A percentile compares a stretch with the other conserved stretches of the same genome.
phyloP scores from a whole-genome alignment of 345 rosid species.

The Eutrema yunnanense region DNA sequence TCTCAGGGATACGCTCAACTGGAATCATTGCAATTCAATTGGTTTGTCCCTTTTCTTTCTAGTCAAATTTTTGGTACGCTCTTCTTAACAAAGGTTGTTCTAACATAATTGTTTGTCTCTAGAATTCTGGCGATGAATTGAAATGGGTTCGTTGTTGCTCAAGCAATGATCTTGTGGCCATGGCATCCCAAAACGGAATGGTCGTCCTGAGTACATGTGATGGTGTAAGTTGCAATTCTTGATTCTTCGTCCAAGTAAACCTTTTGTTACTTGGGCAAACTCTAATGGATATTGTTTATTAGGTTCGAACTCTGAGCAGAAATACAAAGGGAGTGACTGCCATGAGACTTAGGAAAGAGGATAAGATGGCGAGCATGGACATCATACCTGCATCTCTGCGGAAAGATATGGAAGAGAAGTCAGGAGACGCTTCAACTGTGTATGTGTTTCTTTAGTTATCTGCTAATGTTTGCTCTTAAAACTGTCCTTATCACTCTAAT shows the following conservation, averaged over 20 bases:
- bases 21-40: conserved; percentile 96
- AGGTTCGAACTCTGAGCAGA: conserved; percentile 85
- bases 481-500: background rate
- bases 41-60: conserved; percentile 45
- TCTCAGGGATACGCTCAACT: conserved; percentile 87
- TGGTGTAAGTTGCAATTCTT: conserved; percentile 41
- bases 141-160: conserved; percentile 92
- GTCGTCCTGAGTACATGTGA: conserved; percentile 78
- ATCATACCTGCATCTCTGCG: conserved; percentile 58
- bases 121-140: conserved; percentile 94
- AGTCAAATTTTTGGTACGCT: background rate
- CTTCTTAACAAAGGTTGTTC: background rate
- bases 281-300: conserved; percentile 18
- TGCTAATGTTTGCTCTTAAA: conserved; percentile 1
- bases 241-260: background rate
- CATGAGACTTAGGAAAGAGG: conserved; percentile 72
- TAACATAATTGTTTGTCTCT: conserved; percentile 7
- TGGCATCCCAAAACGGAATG: conserved; percentile 97
- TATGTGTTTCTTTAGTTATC: conserved; percentile 29
- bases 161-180: conserved; percentile 83
- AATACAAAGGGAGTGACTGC: conserved; percentile 83
- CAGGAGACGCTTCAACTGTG: conserved; percentile 40
- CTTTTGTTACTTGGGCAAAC: background rate
- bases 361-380: conserved; percentile 94
- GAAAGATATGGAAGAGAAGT: conserved; percentile 44